phyloP scores from a whole-genome alignment of 768 basidiomycete species.

The Kwoniella mangroviensis region DNA sequence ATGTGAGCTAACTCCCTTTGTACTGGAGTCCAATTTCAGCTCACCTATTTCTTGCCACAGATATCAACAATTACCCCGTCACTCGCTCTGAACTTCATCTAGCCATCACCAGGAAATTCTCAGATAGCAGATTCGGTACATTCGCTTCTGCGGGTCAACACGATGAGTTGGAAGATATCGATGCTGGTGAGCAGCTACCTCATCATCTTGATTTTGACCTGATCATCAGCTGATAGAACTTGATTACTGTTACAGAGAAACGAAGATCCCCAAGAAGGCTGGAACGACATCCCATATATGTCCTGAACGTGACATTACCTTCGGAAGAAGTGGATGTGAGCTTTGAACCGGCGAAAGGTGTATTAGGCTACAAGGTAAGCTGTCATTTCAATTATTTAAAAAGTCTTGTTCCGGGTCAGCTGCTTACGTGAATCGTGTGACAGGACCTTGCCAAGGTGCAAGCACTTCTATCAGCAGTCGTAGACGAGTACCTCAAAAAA shows the following conservation, averaged over 20 bases:
- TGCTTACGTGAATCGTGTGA: background rate
- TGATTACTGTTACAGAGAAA: slow-evolving; percentile 11
- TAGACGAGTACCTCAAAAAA: slow-evolving; percentile 68
- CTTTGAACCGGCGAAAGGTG: slow-evolving; percentile 75
- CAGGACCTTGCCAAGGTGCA: slow-evolving; percentile 63
- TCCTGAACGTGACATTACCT: slow-evolving; percentile 75
- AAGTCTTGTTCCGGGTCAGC: background rate
- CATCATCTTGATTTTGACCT: too few species aligned
- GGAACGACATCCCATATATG: slow-evolving; percentile 81
- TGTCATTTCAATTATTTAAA: background rate
- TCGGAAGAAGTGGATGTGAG: slow-evolving; percentile 73
- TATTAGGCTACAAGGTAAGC: slow-evolving; percentile 71
- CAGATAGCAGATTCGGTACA: slow-evolving; percentile 30
- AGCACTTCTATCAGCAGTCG: slow-evolving; percentile 65
- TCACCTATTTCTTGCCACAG: slow-evolving; percentile 24
- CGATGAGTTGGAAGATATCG: slow-evolving; percentile 8
- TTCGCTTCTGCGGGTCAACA: slow-evolving; percentile 13
- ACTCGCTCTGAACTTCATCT: slow-evolving; percentile 36
- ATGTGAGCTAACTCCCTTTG: too few species aligned
- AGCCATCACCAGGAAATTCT: slow-evolving; percentile 35
- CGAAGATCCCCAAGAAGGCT: slow-evolving; percentile 77
- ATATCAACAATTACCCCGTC: slow-evolving; percentile 43
- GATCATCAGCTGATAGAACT: background rate
- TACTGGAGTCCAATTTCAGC: too few species aligned
- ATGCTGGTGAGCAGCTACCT: slow-evolving; percentile 16